These are phyloP conservation scores for Neofusicoccum ribis DNA, from an alignment of 2,329 filamentous ascomycete species.

Conservation along the genomic window DNA sequence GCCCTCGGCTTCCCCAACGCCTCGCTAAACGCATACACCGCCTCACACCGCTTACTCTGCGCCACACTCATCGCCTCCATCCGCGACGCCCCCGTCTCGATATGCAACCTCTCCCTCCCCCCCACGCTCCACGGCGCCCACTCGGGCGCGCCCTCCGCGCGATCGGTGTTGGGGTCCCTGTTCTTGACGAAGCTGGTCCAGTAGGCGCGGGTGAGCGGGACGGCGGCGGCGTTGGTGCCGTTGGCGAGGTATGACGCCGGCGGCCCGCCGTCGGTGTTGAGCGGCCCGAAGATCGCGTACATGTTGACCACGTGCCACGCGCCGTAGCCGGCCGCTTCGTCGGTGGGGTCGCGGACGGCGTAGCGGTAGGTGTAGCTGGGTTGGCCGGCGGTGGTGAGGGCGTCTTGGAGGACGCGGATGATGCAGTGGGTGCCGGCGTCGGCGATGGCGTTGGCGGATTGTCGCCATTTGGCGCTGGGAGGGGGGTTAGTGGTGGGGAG, in stretches of 20 bases:
- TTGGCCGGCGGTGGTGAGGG: slow-evolving; percentile 33
- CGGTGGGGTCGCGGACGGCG: slow-evolving; percentile 61
- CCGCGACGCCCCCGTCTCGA: slow-evolving; percentile 40
- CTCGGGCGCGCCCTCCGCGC: slow-evolving; percentile 47
- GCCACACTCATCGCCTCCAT: slow-evolving; percentile 41
- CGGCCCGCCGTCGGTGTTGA: slow-evolving; percentile 50
- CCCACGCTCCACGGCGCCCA: slow-evolving; percentile 51
- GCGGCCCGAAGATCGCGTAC: slow-evolving; percentile 66
- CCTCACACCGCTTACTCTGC: background rate
- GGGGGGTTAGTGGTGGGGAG: too few relatives aligned
- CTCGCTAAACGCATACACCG: background rate
- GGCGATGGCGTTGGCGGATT: slow-evolving; percentile 56
- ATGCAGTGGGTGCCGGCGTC: slow-evolving; percentile 57
- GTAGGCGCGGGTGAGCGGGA: slow-evolving; percentile 66
- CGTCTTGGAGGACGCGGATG: slow-evolving; percentile 55
- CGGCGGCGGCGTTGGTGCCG: slow-evolving; percentile 56
- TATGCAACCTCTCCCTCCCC: slow-evolving; percentile 32
- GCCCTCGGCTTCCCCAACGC: background rate
- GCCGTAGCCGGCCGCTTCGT: slow-evolving; percentile 58
- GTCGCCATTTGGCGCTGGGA: slow-evolving; percentile 54
- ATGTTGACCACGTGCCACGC: slow-evolving; percentile 68
- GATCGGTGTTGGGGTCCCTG: slow-evolving; percentile 64
- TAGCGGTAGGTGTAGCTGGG: slow-evolving; percentile 66
- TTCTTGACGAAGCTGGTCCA: slow-evolving; percentile 72
- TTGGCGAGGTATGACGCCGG: slow-evolving; percentile 58